Percentiles rank a stretch among this genome's conserved stretches.
Evolutionary conservation across 1,284 basidiomycete species (phyloP).

Genomic region (Cutaneotrichosporon curvatum): DNA sequence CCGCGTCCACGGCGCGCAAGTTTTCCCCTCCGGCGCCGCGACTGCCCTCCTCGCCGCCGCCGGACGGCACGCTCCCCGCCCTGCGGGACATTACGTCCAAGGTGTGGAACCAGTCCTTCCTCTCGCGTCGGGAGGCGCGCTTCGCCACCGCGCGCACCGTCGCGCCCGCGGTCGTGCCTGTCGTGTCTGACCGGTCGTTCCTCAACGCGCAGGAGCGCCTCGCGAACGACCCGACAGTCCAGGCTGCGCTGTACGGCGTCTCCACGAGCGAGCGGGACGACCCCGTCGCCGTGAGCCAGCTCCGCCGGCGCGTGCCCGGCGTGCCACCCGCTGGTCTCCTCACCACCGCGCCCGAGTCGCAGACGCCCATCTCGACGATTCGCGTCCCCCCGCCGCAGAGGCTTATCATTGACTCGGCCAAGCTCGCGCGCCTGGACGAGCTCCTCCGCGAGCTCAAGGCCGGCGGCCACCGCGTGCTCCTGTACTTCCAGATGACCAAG

Average conservation of each 20-base stretch:
- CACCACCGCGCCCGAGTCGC: constrained; percentile 59
- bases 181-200: constrained; percentile 72
- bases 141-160: constrained; percentile 77
- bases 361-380: constrained; percentile 79
- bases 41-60: constrained; percentile 28
- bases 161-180: constrained; percentile 71
- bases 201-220: constrained; percentile 61
- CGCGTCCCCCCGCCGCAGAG: constrained; percentile 92
- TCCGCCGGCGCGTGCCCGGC: constrained; percentile 55
- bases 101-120: constrained; percentile 65
- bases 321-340: constrained; percentile 65
- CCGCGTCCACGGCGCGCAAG: constrained; percentile 44
- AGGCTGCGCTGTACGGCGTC: constrained; percentile 77
- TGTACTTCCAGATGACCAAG: constrained; percentile 99
- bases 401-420: constrained; percentile 93
- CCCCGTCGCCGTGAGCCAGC: constrained; percentile 52
- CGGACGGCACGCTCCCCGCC: constrained; percentile 17
- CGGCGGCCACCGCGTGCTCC: constrained; percentile 85
- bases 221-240: constrained; percentile 54
- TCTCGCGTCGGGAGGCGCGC: constrained; percentile 69
- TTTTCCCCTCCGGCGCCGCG: constrained; percentile 42
- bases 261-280: constrained; percentile 63
- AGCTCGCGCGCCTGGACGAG: constrained; percentile 82
- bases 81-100: constrained; percentile 54
- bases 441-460: constrained; percentile 88